Conservation (phyloP, 106 monocot species). For the Dendrobium chrysotoxum region DNA sequence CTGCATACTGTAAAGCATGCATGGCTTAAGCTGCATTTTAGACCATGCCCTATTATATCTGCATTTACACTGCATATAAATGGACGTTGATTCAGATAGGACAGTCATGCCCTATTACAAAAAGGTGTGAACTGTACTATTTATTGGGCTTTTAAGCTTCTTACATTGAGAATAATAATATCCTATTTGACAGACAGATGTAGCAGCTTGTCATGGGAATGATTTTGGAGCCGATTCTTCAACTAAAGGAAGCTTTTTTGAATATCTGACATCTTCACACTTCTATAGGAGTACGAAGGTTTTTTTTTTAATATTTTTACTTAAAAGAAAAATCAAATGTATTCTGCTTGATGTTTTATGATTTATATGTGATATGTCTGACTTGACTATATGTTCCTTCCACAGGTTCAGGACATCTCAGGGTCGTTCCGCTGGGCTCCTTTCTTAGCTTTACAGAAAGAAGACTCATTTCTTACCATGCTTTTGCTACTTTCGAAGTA, state of each 20-base stretch:
- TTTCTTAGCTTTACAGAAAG: conserved; percentile 89
- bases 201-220: conserved; percentile 38
- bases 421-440: conserved; percentile 98
- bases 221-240: conserved; percentile 38
- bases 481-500: conserved; percentile 86
- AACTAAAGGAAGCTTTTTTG: conserved; percentile 72
- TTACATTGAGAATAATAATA: neutral
- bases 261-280: conserved; percentile 75
- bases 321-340: neutral
- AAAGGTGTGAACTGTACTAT: too few species aligned
- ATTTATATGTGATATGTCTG: neutral
- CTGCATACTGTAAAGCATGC: too few species aligned
- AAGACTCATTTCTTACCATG: conserved; percentile 88
- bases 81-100: too few species aligned
- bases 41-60: too few species aligned
- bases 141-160: neutral
- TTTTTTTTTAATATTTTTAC: neutral
- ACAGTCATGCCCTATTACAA: too few species aligned
- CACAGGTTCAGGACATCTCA: conserved; percentile 80
- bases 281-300: conserved; percentile 91
- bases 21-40: too few species aligned
- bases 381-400: neutral
- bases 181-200: conserved; percentile 46
- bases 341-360: conserved; percentile 1
- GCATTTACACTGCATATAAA: too few species aligned